Base-by-base conservation (phyloP, 257 asterid genomes). In the Marsdenia floribunda region DNA sequence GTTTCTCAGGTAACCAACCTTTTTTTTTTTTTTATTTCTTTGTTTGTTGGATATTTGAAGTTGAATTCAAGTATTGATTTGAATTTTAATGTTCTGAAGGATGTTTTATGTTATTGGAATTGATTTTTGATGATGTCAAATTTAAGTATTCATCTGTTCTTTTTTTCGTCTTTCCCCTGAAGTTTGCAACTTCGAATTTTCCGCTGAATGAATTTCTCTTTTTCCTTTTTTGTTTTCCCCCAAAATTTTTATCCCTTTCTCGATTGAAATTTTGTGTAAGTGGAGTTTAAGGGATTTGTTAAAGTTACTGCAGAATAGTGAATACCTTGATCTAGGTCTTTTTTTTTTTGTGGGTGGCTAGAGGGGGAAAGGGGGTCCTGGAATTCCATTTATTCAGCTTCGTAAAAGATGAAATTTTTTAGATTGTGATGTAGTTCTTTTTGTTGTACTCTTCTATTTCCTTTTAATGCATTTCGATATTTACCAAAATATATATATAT, bases 291-390 rank as follows among this genome's bases (percentile, higher is more conserved):
- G 12, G 40, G 70, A 55, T 37, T 75, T 66, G 15, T 19, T 80
- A 49, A 55, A 70, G 61, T 8, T 22, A 42, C 40, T 74, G 55
- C 35, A 14, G 72, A 68, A 24, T 63, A 15, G 65, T 61, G 18
- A 71, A 53, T 66, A 72, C 19, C 66, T 69, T 44, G 86, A 82
- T 82, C 86, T 82, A 76, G 79, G 83, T 76, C 60, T n/a, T n/a
- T n/a, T 68, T 70, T 55, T n/a, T 55, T 54, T 21, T 16, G 4
- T 3, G 6, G 53, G 13, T 11, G 13, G 1, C 16, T 5, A 22
- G n/a, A 52, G n/a, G n/a, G n/a, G 54, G 24, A n/a, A 21, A 21
- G 22, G 54, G 65, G 40, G 46, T 26, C 19, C 52, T 73, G 71
- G 61, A 70, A 42, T 73, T 73, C 64, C 37, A 57, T 77, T 44